Base-by-base conservation (phyloP, 176 grass and related monocot genomes). In the Canna indica region DNA sequence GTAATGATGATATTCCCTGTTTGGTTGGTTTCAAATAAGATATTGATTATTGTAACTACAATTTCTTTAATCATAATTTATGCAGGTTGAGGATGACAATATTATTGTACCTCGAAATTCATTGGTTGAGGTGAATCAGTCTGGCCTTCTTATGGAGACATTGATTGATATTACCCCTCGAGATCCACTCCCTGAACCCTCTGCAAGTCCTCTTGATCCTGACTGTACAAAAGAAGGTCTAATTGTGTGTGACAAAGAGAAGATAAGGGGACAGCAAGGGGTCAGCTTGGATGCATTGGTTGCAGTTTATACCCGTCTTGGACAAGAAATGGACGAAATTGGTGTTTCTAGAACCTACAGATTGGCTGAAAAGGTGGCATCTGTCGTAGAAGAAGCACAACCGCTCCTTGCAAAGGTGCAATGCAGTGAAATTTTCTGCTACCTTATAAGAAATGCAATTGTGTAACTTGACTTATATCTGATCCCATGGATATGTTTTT, bases 61-160 rank as follows among this genome's bases (percentile, higher is more conserved):
- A n/a, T n/a, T n/a, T n/a, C n/a, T n/a, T 78, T 59, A 5, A 52
- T 7, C 32, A 59, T 29, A 60, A 78, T 76, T 46, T 47, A 68
- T 59, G 2, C 73, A 99, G 94, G 77, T 99, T 67, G 94, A 93
- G 41, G 94, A 99, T 81, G 94, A 93, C 70, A 90, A 93, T 72
- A 90, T 93, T 60, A 88, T 99, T 57, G 71, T 99, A 70, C 94
- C 94, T 16, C 79, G 78, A 36, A 99, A 99, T 80, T 99, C 94
- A 9, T 32, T 79, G 27, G 84, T 99, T 58, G 94, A 93, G 77
- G 94, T 93, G 47, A 99, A 99, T 38, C 94, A 99, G 70, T 99
- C 94, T 5, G 94, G 94, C 32, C 94, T 99, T 63, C 94, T 99
- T 67, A 93, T 99, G 94, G 94, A 99, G 75, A 99, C 94, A 0